Base-by-base conservation (phyloP, 208 protist species). In the Trypanosomatidae sp. region DNA sequence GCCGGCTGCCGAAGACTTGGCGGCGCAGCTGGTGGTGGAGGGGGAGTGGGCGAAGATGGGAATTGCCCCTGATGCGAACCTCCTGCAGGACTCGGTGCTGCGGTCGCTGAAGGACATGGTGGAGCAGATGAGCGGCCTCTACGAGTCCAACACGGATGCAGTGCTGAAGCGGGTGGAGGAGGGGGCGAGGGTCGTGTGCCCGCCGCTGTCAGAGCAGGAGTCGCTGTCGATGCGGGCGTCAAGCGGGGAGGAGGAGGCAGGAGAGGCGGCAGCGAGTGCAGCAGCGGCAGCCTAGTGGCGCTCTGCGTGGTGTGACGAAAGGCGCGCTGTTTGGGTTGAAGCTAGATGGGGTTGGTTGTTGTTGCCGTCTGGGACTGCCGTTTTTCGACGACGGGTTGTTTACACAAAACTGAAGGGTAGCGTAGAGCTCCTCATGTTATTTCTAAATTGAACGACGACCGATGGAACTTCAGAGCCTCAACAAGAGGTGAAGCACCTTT, bases 11-110 rank as follows among this genome's bases (percentile, higher is more conserved):
- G 91, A 97, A 70, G 90, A 97, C 71, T 76, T 95, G 1, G 86
- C 89, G 22, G 93, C 93, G n/a, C 71, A 77, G 67, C 69, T 97
- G 79, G 79, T 95, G 52, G 83, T 94, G 17, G 93, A 97, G 66
- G 86, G 81, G 12, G 86, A 91, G 74, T 97, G 93, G 91, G 77
- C 81, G 1, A 71, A 77, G 58, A 71, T 94, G 58, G 62, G 70
- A 19, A 71, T 93, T 19, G 62, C 62, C 13, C 56, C 81, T 12
- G 88, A 93, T 25, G 77, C 79, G 15, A 88, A 91, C 58, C 82
- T 89, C 56, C 67, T 91, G n/a, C 82, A 94, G 66, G 89, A 93
- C 49, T 65, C 77, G 33, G 64, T 88, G 22, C 58, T 95, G 58
- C 87, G 84, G 44, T 60, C 62, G 28, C 41, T 91, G 41, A 77